A percentile compares a stretch with the other conserved stretches of the same genome.
phyloP scores from a whole-genome alignment of 768 basidiomycete species.

The Lactifluus echinatus region DNA sequence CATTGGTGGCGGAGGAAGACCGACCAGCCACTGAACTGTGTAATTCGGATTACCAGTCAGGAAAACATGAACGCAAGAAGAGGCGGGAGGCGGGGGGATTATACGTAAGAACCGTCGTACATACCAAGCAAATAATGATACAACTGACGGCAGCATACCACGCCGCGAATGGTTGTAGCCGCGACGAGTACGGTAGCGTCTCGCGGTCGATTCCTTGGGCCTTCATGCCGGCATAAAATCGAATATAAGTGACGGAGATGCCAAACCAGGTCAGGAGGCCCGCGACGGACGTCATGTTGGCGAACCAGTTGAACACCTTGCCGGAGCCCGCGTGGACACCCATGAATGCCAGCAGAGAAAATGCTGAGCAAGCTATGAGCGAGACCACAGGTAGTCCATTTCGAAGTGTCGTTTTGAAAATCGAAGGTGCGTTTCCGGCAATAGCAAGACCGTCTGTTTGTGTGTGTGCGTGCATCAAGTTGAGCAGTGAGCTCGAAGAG shows the following conservation, averaged over 20 bases:
- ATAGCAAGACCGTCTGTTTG: conserved; percentile 66
- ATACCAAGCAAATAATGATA: conserved; percentile 52
- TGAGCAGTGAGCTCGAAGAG: neutral
- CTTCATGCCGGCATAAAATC: conserved; percentile 79
- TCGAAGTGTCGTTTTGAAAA: conserved; percentile 63
- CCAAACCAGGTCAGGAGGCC: conserved; percentile 41
- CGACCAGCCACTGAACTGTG: conserved; percentile 39
- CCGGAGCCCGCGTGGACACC: conserved; percentile 56
- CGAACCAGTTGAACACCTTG: conserved; percentile 71
- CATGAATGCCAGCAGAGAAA: conserved; percentile 78
- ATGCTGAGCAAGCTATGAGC: conserved; percentile 57
- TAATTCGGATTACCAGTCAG: conserved; percentile 18
- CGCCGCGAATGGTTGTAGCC: conserved; percentile 65
- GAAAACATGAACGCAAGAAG: conserved; percentile 25
- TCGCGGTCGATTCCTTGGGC: conserved; percentile 68
- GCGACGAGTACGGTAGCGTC: conserved; percentile 60
- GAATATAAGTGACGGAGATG: conserved; percentile 42
- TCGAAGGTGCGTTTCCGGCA: conserved; percentile 70
- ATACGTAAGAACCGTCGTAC: conserved; percentile 25
- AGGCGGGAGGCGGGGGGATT: neutral
- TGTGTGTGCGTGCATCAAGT: neutral
- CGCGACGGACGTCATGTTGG: conserved; percentile 47
- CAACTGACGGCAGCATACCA: conserved; percentile 36
- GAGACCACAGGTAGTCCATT: conserved; percentile 72
- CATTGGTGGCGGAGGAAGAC: conserved; percentile 48